These are phyloP conservation scores for Candida gorgasii DNA, from an alignment of 805 yeast genomes.

Conservation along the genomic window DNA sequence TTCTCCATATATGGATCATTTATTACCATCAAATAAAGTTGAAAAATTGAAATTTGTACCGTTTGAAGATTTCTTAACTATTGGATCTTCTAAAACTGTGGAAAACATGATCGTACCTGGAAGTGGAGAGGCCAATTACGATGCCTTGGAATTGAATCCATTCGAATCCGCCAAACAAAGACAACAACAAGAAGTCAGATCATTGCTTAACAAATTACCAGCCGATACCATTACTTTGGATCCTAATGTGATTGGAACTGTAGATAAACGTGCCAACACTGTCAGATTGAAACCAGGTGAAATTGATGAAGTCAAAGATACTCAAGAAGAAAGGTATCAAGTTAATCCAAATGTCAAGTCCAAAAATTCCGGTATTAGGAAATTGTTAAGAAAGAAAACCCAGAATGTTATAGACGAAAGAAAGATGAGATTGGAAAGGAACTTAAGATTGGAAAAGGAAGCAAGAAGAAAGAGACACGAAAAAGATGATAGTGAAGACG, in stretches of 20 bases:
- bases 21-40: slow-evolving; percentile 74
- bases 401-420: slow-evolving; percentile 86
- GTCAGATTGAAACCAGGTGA: slow-evolving; percentile 66
- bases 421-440: slow-evolving; percentile 71
- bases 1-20: slow-evolving; percentile 90
- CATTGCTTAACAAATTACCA: slow-evolving; percentile 80
- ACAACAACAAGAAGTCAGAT: slow-evolving; percentile 87
- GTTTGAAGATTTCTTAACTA: slow-evolving; percentile 92
- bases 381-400: slow-evolving; percentile 77
- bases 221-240: slow-evolving; percentile 93
- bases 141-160: slow-evolving; percentile 91
- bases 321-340: slow-evolving; percentile 44
- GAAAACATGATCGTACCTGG: slow-evolving; percentile 93
- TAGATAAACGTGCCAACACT: slow-evolving; percentile 66
- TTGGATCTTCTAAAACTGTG: slow-evolving; percentile 78
- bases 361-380: slow-evolving; percentile 81
- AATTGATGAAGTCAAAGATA: slow-evolving; percentile 40
- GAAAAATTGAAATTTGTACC: slow-evolving; percentile 79
- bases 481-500: slow-evolving; percentile 55
- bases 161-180: slow-evolving; percentile 89
- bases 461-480: slow-evolving; percentile 49
- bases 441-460: slow-evolving; percentile 72
- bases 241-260: slow-evolving; percentile 83
- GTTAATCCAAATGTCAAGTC: slow-evolving; percentile 71
- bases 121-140: slow-evolving; percentile 96